Evolutionary conservation across 148 eudicot species (phyloP).

Genomic region (Camellia japonica): DNA sequence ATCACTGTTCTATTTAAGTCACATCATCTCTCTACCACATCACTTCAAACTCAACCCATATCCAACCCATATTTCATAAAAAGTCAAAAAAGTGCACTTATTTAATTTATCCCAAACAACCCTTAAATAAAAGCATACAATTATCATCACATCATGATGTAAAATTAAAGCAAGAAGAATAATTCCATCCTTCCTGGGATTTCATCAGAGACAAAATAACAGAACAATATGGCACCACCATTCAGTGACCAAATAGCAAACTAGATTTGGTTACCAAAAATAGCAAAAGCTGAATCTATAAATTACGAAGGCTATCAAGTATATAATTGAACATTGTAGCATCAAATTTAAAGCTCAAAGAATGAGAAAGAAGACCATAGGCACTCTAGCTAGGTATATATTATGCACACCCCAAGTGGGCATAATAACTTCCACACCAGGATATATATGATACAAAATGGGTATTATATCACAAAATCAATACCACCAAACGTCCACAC

Average conservation of each 20-base stretch:
- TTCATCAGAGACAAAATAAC: too few relatives aligned
- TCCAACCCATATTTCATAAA: too few relatives aligned
- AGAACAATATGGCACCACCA: not conserved
- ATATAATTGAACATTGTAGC: not conserved
- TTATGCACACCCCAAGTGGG: not conserved
- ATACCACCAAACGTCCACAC: conserved; percentile 5
- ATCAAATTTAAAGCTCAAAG: not conserved
- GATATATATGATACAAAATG: conserved; percentile 7
- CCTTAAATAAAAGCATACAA: too few relatives aligned
- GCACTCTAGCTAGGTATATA: not conserved
- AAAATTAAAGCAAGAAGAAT: too few relatives aligned
- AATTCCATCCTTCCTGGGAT: too few relatives aligned
- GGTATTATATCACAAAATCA: not conserved
- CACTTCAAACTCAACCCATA: too few relatives aligned
- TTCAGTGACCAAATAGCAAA: not conserved
- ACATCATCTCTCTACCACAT: too few relatives aligned
- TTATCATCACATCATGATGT: too few relatives aligned
- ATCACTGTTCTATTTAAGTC: too few relatives aligned
- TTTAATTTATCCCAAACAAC: too few relatives aligned
- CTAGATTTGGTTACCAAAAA: not conserved
- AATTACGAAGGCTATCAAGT: not conserved
- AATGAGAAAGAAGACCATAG: not conserved
- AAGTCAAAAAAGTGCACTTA: too few relatives aligned
- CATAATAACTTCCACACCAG: not conserved
- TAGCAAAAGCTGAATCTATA: not conserved